phyloP scores from a whole-genome alignment of 441 rosid species.

The Aleurites moluccanus region DNA sequence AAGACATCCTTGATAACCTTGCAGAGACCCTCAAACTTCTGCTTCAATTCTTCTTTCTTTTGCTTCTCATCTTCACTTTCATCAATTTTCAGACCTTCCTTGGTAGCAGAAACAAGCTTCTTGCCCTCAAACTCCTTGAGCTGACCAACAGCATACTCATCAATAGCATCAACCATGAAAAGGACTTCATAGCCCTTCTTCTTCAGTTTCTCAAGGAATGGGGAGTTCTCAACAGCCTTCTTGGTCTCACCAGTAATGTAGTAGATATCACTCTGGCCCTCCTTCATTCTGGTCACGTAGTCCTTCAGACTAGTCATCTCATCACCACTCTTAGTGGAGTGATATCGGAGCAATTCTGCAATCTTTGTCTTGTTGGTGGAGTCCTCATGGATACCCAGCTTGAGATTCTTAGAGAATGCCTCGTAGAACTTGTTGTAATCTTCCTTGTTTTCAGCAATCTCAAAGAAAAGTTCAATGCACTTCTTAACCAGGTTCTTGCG shows the following conservation, averaged over 20 bases:
- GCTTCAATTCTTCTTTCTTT: conserved; percentile 53
- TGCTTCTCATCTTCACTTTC: conserved; percentile 75
- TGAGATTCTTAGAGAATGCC: conserved; percentile 82
- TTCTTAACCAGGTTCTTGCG: conserved; percentile 89
- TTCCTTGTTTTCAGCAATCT: conserved; percentile 93
- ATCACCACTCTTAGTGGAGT: conserved; percentile 92
- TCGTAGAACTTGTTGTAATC: conserved; percentile 90
- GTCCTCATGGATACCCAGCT: conserved; percentile 91
- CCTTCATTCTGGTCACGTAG: conserved; percentile 93
- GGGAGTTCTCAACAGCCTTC: conserved; percentile 96
- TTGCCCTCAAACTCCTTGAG: conserved; percentile 85
- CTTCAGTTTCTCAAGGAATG: conserved; percentile 84
- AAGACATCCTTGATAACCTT: conserved; percentile 71
- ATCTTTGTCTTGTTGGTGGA: conserved; percentile 73
- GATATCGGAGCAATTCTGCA: conserved; percentile 81
- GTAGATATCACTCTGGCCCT: conserved; percentile 81
- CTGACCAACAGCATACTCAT: conserved; percentile 88
- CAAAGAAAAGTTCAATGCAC: conserved; percentile 84
- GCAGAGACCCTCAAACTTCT: conserved; percentile 76
- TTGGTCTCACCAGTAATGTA: conserved; percentile 95
- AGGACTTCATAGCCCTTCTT: conserved; percentile 89
- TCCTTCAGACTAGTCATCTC: conserved; percentile 88
- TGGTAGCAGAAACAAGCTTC: conserved; percentile 86
- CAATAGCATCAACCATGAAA: conserved; percentile 90
- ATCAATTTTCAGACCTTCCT: conserved; percentile 79